phyloP scores from a whole-genome alignment of 805 yeast genomes.

The Kregervanrija fluxuum region DNA sequence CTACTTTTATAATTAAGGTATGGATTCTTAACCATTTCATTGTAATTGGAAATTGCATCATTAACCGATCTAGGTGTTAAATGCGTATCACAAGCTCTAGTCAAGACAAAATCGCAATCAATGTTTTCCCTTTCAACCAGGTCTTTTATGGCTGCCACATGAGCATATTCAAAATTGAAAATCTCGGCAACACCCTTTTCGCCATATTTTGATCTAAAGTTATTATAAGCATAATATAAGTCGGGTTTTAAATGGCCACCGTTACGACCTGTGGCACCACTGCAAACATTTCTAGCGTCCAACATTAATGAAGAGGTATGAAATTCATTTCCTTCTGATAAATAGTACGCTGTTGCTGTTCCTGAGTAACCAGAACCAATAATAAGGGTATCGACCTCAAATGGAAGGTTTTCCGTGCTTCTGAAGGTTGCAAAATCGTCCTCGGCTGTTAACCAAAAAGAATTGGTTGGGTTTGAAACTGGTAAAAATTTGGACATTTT shows the following conservation, averaged over 20 bases:
- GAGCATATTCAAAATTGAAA: slow-evolving; percentile 31
- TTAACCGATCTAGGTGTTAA: slow-evolving; percentile 8
- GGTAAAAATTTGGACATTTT: slow-evolving; percentile 9
- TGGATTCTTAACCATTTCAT: slow-evolving; percentile 16
- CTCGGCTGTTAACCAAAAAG: slow-evolving; percentile 19
- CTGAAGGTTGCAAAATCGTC: slow-evolving; percentile 14
- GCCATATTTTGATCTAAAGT: slow-evolving; percentile 16
- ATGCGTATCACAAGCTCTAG: slow-evolving; percentile 24
- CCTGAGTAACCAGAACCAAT: slow-evolving; percentile 43
- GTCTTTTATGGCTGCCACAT: slow-evolving; percentile 26
- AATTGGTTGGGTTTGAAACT: slow-evolving; percentile 13
- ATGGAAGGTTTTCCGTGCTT: slow-evolving; percentile 27
- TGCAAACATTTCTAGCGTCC: slow-evolving; percentile 34
- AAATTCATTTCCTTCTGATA: slow-evolving; percentile 6
- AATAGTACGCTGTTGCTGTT: slow-evolving; percentile 29
- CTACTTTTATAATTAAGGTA: slow-evolving; percentile 21
- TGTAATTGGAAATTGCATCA: slow-evolving; percentile 21
- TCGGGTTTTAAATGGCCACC: slow-evolving; percentile 42
- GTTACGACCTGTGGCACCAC: slow-evolving; percentile 40
- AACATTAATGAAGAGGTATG: slow-evolving; percentile 12
- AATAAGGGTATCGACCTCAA: slow-evolving; percentile 32
- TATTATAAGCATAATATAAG: slow-evolving; percentile 15
- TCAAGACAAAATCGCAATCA: slow-evolving; percentile 32
- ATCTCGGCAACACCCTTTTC: slow-evolving; percentile 27
- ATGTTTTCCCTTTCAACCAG: slow-evolving; percentile 27